Conservation (phyloP, 164 flowering plant species). For the Santalum album region DNA sequence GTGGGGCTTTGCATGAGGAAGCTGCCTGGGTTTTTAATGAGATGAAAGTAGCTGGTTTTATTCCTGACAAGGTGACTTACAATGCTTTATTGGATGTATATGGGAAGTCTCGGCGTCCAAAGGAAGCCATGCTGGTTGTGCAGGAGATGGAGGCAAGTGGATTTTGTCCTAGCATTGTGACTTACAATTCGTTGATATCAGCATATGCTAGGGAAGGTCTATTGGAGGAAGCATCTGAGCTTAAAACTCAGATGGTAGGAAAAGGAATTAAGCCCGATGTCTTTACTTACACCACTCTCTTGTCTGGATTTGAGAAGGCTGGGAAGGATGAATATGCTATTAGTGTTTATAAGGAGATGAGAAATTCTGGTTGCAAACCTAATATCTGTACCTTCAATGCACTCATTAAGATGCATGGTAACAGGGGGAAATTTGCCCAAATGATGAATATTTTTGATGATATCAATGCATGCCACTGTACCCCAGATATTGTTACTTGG, state of each 20-base stretch:
- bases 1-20: constrained; percentile 75
- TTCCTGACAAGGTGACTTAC: constrained; percentile 87
- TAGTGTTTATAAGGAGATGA: constrained; percentile 77
- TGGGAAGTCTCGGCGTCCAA: constrained; percentile 72
- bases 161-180: constrained; percentile 59
- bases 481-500: constrained; percentile 92
- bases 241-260: constrained; percentile 54
- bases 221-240: constrained; percentile 68
- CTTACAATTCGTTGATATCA: constrained; percentile 79
- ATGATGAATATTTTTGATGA: constrained; percentile 89
- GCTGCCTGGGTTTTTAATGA: constrained; percentile 65
- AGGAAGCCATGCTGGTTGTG: constrained; percentile 70
- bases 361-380: constrained; percentile 57
- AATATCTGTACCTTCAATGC: constrained; percentile 91
- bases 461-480: constrained; percentile 42
- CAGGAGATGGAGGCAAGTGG: constrained; percentile 73
- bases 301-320: constrained; percentile 82
- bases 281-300: constrained; percentile 76
- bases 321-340: constrained; percentile 85
- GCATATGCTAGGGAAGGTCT: constrained; percentile 79
- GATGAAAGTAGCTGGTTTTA: constrained; percentile 65
- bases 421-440: constrained; percentile 65
- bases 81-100: constrained; percentile 86
- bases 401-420: constrained; percentile 87
- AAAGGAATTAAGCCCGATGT: constrained; percentile 81